phyloP scores from a whole-genome alignment of 2,329 filamentous ascomycete species.

The Shiraia sp. region DNA sequence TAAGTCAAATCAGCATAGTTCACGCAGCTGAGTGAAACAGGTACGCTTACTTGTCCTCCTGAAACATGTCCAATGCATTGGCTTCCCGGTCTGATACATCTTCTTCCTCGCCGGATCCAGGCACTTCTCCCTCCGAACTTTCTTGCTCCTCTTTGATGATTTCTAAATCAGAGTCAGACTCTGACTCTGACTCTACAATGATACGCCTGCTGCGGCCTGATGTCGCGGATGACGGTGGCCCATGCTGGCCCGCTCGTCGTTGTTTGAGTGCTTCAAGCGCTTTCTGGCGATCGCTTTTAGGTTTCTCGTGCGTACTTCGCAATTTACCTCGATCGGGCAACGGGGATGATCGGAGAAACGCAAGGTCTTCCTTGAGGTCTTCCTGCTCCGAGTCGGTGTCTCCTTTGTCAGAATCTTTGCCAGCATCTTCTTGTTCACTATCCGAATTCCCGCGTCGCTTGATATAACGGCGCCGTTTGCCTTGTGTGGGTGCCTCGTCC shows the following conservation, averaged over 20 bases:
- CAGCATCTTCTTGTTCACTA: constrained; percentile 12
- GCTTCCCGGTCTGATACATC: constrained; percentile 26
- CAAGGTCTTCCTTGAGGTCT: constrained; percentile 52
- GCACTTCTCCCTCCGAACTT: constrained; percentile 11
- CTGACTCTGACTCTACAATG: constrained; percentile 28
- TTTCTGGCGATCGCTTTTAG: constrained; percentile 43
- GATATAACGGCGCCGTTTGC: constrained; percentile 31
- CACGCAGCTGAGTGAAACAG: not conserved
- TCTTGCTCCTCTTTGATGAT: constrained; percentile 39
- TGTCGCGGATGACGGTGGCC: constrained; percentile 28
- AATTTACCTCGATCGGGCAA: constrained; percentile 28
- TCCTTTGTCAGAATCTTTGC: constrained; percentile 3
- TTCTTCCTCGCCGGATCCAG: constrained; percentile 17
- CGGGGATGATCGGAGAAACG: constrained; percentile 47
- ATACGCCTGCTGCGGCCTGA: constrained; percentile 25
- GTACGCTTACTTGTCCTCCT: constrained; percentile 16
- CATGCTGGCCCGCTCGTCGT: constrained; percentile 40
- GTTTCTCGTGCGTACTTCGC: constrained; percentile 27
- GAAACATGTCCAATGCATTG: constrained; percentile 50
- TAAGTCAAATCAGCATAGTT: constrained; percentile 22
- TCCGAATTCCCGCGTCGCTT: constrained; percentile 17
- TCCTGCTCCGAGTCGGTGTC: constrained; percentile 34
- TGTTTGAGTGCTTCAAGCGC: constrained; percentile 52
- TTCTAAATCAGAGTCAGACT: constrained; percentile 36
- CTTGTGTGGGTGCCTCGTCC: constrained; percentile 11